Evolutionary conservation across 2,329 filamentous ascomycete genomes (phyloP).

Genomic region (Calonectria pauciramosa): DNA sequence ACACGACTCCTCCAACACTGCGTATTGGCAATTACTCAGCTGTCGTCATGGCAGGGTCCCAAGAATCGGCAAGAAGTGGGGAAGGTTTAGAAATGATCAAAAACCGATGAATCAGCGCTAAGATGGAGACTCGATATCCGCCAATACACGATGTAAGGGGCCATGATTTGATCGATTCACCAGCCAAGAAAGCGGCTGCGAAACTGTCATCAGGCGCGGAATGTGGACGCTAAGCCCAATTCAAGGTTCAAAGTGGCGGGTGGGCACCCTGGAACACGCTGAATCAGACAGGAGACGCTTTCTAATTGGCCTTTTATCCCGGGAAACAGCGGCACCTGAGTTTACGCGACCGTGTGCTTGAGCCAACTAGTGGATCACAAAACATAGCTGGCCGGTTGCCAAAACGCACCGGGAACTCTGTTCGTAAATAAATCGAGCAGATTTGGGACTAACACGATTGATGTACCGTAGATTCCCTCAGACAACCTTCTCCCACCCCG

Average conservation of each 20-base stretch:
- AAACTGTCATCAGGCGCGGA: not conserved
- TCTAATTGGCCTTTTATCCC: not conserved
- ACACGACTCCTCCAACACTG: no score
- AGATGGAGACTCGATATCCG: not conserved
- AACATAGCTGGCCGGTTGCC: not conserved
- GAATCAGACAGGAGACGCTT: not conserved
- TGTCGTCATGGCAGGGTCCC: not conserved
- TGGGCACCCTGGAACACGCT: not conserved
- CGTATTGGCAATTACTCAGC: not conserved
- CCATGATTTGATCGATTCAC: not conserved
- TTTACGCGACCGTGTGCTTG: not conserved
- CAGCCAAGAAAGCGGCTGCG: not conserved
- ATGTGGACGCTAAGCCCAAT: not conserved
- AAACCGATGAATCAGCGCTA: not conserved
- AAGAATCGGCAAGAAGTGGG: not conserved
- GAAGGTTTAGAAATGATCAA: not conserved
- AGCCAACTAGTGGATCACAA: not conserved
- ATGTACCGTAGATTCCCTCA: not conserved
- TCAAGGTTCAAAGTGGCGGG: not conserved
- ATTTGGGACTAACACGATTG: not conserved
- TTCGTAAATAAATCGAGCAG: not conserved
- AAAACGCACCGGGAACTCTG: not conserved
- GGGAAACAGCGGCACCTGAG: not conserved
- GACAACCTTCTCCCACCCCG: not conserved
- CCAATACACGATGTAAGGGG: no score